Evolutionary conservation across 768 basidiomycete genomes (phyloP).

Genomic region (Boletellus ananas): DNA sequence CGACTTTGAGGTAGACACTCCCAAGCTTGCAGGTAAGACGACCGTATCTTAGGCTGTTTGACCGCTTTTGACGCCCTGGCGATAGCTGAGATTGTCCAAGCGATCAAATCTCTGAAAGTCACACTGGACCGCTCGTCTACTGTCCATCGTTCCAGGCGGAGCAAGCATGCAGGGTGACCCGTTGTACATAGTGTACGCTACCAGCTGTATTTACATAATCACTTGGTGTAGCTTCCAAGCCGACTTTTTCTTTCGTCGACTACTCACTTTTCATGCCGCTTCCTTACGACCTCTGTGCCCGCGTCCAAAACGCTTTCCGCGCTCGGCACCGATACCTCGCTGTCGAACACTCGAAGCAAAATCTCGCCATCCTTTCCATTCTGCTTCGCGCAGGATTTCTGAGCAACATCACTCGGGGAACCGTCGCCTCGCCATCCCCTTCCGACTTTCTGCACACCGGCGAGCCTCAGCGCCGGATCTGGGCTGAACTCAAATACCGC

Average conservation of each 20-base stretch:
- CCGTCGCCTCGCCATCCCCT: conserved; percentile 61
- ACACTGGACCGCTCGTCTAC: conserved; percentile 64
- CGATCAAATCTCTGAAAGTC: conserved; percentile 60
- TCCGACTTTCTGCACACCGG: conserved; percentile 52
- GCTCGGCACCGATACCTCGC: conserved; percentile 76
- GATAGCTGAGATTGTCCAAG: conserved; percentile 73
- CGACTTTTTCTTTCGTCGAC: not conserved
- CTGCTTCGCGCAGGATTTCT: conserved; percentile 90
- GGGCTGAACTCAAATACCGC: conserved; percentile 93
- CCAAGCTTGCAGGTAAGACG: conserved; percentile 68
- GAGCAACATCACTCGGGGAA: conserved; percentile 77
- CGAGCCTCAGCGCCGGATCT: conserved; percentile 75
- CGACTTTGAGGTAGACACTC: conserved; percentile 93
- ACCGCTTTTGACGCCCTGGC: conserved; percentile 3
- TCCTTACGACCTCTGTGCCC: conserved; percentile 86
- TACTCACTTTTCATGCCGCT: conserved; percentile 37
- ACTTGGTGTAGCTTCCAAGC: not conserved
- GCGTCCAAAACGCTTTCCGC: conserved; percentile 87
- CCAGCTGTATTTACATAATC: conserved; percentile 13
- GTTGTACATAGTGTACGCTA: not conserved
- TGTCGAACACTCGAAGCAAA: conserved; percentile 81
- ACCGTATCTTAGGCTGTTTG: not conserved
- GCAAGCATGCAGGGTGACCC: conserved; percentile 51
- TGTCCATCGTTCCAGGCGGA: conserved; percentile 56
- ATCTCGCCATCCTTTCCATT: conserved; percentile 88